Percentiles rank a stretch among this genome's conserved stretches.
These are phyloP conservation scores for Talaromyces sp. DNA, from an alignment of 2,329 filamentous ascomycete species.

Conservation along the genomic window DNA sequence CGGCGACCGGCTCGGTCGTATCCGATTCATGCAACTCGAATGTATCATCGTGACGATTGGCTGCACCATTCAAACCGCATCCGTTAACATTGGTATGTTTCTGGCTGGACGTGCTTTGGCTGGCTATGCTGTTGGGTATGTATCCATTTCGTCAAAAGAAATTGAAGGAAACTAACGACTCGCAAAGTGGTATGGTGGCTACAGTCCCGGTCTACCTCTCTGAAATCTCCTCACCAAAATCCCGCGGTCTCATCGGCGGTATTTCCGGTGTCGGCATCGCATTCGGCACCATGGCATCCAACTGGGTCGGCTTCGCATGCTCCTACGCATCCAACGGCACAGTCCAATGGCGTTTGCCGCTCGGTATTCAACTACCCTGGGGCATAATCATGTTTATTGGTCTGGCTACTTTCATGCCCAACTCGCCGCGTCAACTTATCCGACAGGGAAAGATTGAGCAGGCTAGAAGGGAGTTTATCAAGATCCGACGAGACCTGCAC, in stretches of 20 bases:
- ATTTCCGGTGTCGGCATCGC: constrained; percentile 56
- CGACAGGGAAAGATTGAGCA: constrained; percentile 51
- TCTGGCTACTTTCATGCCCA: constrained; percentile 56
- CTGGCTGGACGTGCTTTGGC: constrained; percentile 51
- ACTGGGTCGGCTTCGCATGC: constrained; percentile 59
- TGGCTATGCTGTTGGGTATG: constrained; percentile 49
- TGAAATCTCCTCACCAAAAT: constrained; percentile 52
- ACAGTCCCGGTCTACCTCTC: constrained; percentile 58
- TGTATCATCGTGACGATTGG: constrained; percentile 57
- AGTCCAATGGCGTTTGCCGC: constrained; percentile 56
- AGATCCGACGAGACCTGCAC: constrained; percentile 49
- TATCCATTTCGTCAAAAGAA: neutral
- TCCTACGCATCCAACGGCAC: constrained; percentile 54
- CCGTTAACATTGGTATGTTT: constrained; percentile 57
- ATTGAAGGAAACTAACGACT: neutral
- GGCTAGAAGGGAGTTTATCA: constrained; percentile 50
- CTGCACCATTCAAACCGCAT: constrained; percentile 54
- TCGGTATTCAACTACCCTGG: constrained; percentile 58
- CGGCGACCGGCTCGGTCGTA: constrained; percentile 54
- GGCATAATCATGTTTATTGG: constrained; percentile 56
- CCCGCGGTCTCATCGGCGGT: constrained; percentile 55
- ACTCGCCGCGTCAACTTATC: constrained; percentile 56
- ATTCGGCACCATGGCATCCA: constrained; percentile 57
- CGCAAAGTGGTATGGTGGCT: constrained; percentile 47
- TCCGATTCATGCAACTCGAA: constrained; percentile 56